A percentile compares a stretch with the other conserved stretches of the same genome.
Conservation (phyloP, 768 basidiomycete genomes). For the Infundibulicybe gibba region DNA sequence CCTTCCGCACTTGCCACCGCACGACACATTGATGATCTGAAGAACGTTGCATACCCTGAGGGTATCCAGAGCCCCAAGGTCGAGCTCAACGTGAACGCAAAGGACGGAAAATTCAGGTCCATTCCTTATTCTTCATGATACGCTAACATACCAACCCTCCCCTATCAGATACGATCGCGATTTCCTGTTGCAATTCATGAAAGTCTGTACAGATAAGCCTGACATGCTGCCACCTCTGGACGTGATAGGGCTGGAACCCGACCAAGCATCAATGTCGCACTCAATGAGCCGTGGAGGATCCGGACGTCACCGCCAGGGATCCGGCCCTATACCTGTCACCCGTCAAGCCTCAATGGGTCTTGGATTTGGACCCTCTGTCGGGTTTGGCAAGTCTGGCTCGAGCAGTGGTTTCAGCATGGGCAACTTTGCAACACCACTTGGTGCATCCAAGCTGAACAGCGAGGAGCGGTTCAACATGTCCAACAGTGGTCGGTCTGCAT, state of each 20-base stretch:
- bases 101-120: conserved; percentile 87
- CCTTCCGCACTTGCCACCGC: conserved; percentile 78
- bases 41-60: conserved; percentile 75
- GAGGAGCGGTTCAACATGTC: conserved; percentile 64
- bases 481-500: conserved; percentile 45
- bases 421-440: conserved; percentile 50
- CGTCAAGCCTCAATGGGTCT: conserved; percentile 46
- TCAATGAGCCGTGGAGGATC: conserved; percentile 59
- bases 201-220: conserved; percentile 92
- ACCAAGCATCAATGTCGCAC: conserved; percentile 38
- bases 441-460: conserved; percentile 54
- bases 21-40: conserved; percentile 80
- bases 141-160: not conserved
- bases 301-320: conserved; percentile 50
- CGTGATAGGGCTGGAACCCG: conserved; percentile 86
- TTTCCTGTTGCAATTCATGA: conserved; percentile 97
- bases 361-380: conserved; percentile 22
- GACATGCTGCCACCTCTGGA: conserved; percentile 86
- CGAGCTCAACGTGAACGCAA: conserved; percentile 80
- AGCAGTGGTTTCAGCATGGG: conserved; percentile 56
- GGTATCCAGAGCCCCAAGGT: conserved; percentile 77
- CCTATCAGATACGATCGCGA: conserved; percentile 87
- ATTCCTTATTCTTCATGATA: not conserved
- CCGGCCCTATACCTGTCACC: conserved; percentile 37
- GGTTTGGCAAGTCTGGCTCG: conserved; percentile 48